Conservation (phyloP, 768 basidiomycete species). For the Ramaria rubella region DNA sequence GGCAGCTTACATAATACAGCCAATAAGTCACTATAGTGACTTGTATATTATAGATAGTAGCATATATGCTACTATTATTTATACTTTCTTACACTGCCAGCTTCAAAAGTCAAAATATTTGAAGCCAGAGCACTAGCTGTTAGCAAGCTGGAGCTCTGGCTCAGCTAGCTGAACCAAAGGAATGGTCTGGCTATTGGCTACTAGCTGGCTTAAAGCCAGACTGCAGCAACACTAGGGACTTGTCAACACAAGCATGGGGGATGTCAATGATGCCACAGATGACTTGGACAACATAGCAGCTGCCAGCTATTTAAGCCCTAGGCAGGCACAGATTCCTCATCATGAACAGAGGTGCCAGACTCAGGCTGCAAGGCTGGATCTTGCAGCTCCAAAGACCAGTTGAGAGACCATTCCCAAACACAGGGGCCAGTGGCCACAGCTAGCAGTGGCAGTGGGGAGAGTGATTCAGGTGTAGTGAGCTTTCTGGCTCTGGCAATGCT, state of each 20-base stretch:
- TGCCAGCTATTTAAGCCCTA: constrained; percentile 41
- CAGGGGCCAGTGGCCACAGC: constrained; percentile 30
- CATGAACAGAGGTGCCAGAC: constrained; percentile 32
- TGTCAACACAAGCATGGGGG: constrained; percentile 29
- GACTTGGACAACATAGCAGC: constrained; percentile 28
- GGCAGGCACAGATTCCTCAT: constrained; percentile 29
- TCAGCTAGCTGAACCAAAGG: too few relatives aligned
- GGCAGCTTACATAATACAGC: too few relatives aligned
- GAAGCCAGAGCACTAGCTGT: too few relatives aligned
- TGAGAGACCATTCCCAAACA: constrained; percentile 38
- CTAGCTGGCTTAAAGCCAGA: too few relatives aligned
- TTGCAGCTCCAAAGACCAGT: constrained; percentile 67
- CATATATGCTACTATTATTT: too few relatives aligned
- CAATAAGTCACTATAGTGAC: too few relatives aligned
- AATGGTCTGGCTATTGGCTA: too few relatives aligned
- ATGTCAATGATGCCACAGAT: constrained; percentile 27
- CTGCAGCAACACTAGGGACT: too few relatives aligned
- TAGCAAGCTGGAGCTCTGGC: too few relatives aligned
- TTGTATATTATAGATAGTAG: too few relatives aligned
- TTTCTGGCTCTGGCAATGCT: constrained; percentile 24
- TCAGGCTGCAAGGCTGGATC: constrained; percentile 54
- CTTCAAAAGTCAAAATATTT: too few relatives aligned
- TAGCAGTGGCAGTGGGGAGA: constrained; percentile 33
- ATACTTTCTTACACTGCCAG: too few relatives aligned
- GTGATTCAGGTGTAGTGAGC: constrained; percentile 36